Evolutionary conservation across 129 eudicot genomes (phyloP), one percentile per base, ranked within the genome.

Genomic region (Escallonia rubra): DNA sequence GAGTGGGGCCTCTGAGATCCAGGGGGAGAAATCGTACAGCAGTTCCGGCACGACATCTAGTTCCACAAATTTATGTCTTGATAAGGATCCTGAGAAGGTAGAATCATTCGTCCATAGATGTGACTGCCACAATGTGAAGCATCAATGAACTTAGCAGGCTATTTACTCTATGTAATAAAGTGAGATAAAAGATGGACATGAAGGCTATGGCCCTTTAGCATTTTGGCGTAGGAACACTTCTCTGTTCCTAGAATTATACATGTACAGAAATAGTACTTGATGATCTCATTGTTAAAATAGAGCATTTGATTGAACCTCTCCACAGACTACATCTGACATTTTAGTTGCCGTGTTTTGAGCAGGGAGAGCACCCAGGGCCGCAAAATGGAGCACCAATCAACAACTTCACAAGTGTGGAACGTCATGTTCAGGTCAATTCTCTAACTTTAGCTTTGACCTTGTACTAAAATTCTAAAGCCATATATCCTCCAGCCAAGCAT

Each of bases 371-470:
- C 61, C 7, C 40, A 3, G 43, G 63, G 61, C 65, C 48, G 16
- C 74, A 68, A 54, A 62, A 63, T 67, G 78, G 75, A 73, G 63
- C 57, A 51, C 44, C 43, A 4, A 43, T 60, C 23, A 72, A 50
- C 62, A 43, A 65, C 54, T 49, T 49, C 66, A 55, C 63, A 34
- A 52, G 69, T 52, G 38, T 77, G 61, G 83, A 82, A 71, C 51
- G 43, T 67, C 70, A 64, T 70, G 67, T 44, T 73, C 83, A 77
- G 81, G 93, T 79, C 63, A 59, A 44, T n/a, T 45, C 56, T 48
- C 68, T 47, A 16, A 47, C 56, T 15, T 64, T 61, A 34, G 4
- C 44, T 7, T 38, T 12, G 9, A 15, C 7, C 64, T 59, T 59
- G 44, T 10, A 10, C 44, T 38, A 3, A 8, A 59, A 59, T 6